phyloP scores from a whole-genome alignment of 257 asterid genomes.

The Verbena officinalis region DNA sequence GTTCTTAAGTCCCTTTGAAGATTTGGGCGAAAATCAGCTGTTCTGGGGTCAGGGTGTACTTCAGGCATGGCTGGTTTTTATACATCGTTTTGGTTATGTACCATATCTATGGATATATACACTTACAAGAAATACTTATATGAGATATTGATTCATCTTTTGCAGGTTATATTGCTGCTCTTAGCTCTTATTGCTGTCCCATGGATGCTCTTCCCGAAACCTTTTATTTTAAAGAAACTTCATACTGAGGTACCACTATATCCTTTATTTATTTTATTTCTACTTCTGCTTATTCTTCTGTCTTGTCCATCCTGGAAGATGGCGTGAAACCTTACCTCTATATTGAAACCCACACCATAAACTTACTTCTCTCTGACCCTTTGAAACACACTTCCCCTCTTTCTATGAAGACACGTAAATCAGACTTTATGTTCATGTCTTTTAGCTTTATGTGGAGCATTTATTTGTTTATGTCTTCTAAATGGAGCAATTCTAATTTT shows the following conservation, averaged over 20 bases:
- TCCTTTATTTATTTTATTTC: not conserved
- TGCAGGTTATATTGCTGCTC: conserved; percentile 78
- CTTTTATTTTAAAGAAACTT: conserved; percentile 80
- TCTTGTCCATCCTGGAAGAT: conserved; percentile 21
- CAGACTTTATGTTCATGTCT: too few relatives aligned
- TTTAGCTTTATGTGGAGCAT: conserved; percentile 5
- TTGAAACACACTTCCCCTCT: conserved; percentile 3
- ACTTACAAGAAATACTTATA: conserved; percentile 20
- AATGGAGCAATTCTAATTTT: not conserved
- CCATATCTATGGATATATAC: not conserved
- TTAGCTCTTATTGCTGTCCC: conserved; percentile 89
- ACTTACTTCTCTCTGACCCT: not conserved
- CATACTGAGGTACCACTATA: conserved; percentile 66
- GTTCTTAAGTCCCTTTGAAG: conserved; percentile 94
- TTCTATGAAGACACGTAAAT: not conserved
- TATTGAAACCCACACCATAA: not conserved
- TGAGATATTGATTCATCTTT: not conserved
- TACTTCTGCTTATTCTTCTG: conserved; percentile 1
- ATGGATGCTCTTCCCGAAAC: conserved; percentile 99
- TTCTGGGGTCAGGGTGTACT: conserved; percentile 88
- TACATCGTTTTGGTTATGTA: conserved; percentile 22
- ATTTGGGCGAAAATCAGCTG: conserved; percentile 76
- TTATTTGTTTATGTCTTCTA: not conserved
- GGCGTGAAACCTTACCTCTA: conserved; percentile 6
- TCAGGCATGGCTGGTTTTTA: conserved; percentile 57